phyloP scores from a whole-genome alignment of 768 basidiomycete genomes.

The Boletus rex-veris region DNA sequence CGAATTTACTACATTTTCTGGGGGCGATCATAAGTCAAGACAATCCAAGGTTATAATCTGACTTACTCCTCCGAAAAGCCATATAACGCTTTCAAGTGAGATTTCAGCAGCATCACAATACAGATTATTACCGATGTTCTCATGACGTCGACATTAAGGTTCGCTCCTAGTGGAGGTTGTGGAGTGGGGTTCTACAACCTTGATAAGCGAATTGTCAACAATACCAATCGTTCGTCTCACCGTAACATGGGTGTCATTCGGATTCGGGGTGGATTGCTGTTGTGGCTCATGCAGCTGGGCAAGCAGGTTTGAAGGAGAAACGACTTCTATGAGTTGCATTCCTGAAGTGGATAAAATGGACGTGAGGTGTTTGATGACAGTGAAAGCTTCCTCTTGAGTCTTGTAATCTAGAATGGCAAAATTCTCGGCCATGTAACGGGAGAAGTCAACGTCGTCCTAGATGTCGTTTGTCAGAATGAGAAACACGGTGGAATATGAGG shows the following conservation, averaged over 20 bases:
- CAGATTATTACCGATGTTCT: slow-evolving; percentile 73
- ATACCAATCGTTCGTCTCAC: slow-evolving; percentile 1
- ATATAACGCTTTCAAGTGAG: slow-evolving; percentile 80
- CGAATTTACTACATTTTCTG: slow-evolving; percentile 91
- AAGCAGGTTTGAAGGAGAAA: slow-evolving; percentile 69
- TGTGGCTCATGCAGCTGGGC: slow-evolving; percentile 49
- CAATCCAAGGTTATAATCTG: neutral
- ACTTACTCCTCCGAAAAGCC: slow-evolving; percentile 88
- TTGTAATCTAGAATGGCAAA: slow-evolving; percentile 92
- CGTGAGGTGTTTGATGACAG: slow-evolving; percentile 78
- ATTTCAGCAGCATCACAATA: slow-evolving; percentile 85
- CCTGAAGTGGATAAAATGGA: slow-evolving; percentile 73
- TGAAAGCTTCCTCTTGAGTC: slow-evolving; percentile 88
- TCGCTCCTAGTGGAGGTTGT: slow-evolving; percentile 1
- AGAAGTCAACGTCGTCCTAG: slow-evolving; percentile 81
- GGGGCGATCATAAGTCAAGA: neutral
- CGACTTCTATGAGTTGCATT: slow-evolving; percentile 71
- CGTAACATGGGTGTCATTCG: neutral
- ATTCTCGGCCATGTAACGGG: slow-evolving; percentile 93
- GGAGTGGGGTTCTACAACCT: neutral
- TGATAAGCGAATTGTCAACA: neutral
- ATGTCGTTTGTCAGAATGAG: neutral
- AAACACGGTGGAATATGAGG: too few relatives aligned
- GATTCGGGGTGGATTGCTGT: neutral
- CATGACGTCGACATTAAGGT: slow-evolving; percentile 36